phyloP scores from a whole-genome alignment of 805 yeast species.

The Myxozyma neotropica region DNA sequence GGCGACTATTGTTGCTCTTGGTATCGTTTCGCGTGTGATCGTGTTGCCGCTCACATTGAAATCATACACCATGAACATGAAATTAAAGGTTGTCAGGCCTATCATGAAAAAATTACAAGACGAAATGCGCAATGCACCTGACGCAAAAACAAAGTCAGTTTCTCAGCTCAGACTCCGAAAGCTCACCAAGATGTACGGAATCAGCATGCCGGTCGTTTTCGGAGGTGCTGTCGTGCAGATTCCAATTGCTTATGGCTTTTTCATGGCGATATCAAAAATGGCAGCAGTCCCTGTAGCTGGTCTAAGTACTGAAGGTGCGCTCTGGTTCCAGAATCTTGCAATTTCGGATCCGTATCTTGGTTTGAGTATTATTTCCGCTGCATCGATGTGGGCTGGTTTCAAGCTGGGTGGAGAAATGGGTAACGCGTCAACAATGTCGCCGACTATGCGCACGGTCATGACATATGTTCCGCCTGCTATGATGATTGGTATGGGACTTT shows the following conservation, averaged over 20 bases:
- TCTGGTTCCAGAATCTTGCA: constrained; percentile 82
- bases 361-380: constrained; percentile 79
- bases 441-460: constrained; percentile 68
- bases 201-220: constrained; percentile 70
- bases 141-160: constrained; percentile 47
- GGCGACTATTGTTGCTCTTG: constrained; percentile 79
- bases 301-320: constrained; percentile 68
- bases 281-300: constrained; percentile 83
- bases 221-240: constrained; percentile 73
- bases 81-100: constrained; percentile 74
- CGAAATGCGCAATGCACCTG: constrained; percentile 44
- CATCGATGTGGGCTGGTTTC: constrained; percentile 71
- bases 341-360: constrained; percentile 91
- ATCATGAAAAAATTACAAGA: constrained; percentile 55
- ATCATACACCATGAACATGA: constrained; percentile 80
- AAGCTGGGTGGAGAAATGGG: constrained; percentile 92
- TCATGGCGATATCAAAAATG: constrained; percentile 84
- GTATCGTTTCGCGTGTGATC: constrained; percentile 66
- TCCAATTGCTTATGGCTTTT: constrained; percentile 86
- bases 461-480: constrained; percentile 16
- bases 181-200: constrained; percentile 67
- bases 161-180: constrained; percentile 60
- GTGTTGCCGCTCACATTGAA: constrained; percentile 82
- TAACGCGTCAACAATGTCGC: constrained; percentile 58
- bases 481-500: constrained; percentile 29